A percentile compares a stretch with the other conserved stretches of the same genome.
Conservation (phyloP, 73 alveolate species). For the Paramecium caudatum region DNA sequence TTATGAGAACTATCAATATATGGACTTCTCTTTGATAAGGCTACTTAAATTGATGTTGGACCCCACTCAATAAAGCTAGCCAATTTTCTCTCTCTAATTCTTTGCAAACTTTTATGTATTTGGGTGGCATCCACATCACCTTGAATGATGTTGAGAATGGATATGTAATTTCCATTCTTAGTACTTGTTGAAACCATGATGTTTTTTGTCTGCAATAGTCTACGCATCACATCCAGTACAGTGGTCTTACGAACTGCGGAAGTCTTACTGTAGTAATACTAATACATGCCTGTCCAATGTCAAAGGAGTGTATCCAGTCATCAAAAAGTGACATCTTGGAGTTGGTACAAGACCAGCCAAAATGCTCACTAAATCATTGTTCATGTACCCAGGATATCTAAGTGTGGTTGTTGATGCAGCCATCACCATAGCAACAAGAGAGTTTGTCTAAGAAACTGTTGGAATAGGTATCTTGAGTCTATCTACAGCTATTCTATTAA, state of each 20-base stretch:
- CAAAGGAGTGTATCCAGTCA: conserved; percentile 99
- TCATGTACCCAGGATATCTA: conserved; percentile 99
- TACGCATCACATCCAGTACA: conserved; percentile 97
- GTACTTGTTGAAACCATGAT: conserved; percentile 96
- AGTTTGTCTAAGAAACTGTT: conserved; percentile 94
- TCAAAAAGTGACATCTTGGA: conserved; percentile 98
- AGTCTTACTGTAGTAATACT: conserved; percentile 1
- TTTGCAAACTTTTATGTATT: conserved; percentile 98
- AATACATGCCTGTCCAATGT: conserved; percentile 90
- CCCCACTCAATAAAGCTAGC: conserved; percentile 99
- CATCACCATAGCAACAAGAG: conserved; percentile 98
- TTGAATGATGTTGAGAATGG: conserved; percentile 97
- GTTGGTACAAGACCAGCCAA: conserved; percentile 99
- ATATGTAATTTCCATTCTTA: conserved; percentile 94
- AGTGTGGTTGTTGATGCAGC: conserved; percentile 98
- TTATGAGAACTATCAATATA: conserved; percentile 96
- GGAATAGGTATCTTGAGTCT: conserved; percentile 95
- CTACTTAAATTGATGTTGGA: conserved; percentile 99
- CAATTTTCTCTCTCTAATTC: conserved; percentile 96
- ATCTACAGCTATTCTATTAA: conserved; percentile 97
- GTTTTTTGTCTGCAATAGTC: conserved; percentile 98
- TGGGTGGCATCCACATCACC: conserved; percentile 99
- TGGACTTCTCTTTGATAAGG: conserved; percentile 94
- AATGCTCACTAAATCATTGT: conserved; percentile 98
- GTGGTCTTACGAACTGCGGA: conserved; percentile 98